A percentile compares a stretch with the other conserved stretches of the same genome.
Evolutionary conservation across 768 basidiomycete species (phyloP).

Genomic region (Pleurotus cornucopiae): DNA sequence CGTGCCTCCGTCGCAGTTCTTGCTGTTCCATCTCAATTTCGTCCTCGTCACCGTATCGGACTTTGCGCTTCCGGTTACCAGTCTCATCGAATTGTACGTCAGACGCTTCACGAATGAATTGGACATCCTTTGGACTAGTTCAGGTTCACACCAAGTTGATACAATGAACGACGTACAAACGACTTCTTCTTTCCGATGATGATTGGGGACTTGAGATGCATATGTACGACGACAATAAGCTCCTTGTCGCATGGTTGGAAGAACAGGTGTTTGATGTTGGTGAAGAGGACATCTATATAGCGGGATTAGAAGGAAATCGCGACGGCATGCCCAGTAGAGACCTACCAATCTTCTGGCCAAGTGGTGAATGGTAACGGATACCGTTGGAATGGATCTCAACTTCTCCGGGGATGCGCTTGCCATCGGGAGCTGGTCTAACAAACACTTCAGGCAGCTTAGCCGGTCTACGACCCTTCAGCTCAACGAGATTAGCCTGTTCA

Average conservation of each 20-base stretch:
- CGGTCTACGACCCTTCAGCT: slow-evolving; percentile 86
- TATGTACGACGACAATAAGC: slow-evolving; percentile 87
- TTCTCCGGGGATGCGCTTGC: slow-evolving; percentile 94
- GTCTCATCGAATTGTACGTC: slow-evolving; percentile 99
- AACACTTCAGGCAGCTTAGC: slow-evolving; percentile 88
- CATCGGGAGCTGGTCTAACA: slow-evolving; percentile 89
- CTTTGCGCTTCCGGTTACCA: slow-evolving; percentile 96
- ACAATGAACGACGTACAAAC: slow-evolving; percentile 50
- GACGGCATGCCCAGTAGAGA: slow-evolving; percentile 6
- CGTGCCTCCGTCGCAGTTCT: slow-evolving; percentile 83
- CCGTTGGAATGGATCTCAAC: slow-evolving; percentile 98
- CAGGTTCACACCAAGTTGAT: neutral
- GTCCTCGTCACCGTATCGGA: slow-evolving; percentile 96
- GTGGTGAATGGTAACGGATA: slow-evolving; percentile 84
- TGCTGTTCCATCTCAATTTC: slow-evolving; percentile 99
- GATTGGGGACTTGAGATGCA: slow-evolving; percentile 92
- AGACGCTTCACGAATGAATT: slow-evolving; percentile 97
- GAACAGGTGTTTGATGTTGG: slow-evolving; percentile 97
- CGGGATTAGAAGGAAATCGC: neutral
- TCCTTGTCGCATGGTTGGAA: slow-evolving; percentile 99
- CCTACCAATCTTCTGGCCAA: slow-evolving; percentile 89
- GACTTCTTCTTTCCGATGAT: slow-evolving; percentile 99
- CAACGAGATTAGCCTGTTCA: slow-evolving; percentile 86
- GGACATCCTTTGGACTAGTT: slow-evolving; percentile 66
- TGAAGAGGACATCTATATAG: slow-evolving; percentile 80